phyloP scores from a whole-genome alignment of 768 basidiomycete species.

The Trichaptum fuscoviolaceum region DNA sequence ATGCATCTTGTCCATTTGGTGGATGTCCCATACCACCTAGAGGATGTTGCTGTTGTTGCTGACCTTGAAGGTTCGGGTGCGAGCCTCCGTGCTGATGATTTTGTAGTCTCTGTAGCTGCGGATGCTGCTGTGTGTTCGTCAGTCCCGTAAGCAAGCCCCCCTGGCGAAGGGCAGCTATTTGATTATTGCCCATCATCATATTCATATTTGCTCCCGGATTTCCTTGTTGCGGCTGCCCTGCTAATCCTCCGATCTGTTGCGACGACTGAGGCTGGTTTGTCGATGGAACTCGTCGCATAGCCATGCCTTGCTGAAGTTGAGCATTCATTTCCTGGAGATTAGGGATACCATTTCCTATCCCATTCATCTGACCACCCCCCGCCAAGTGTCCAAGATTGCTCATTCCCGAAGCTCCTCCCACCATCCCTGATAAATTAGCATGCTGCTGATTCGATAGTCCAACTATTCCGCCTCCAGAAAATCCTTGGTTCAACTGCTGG shows the following conservation, averaged over 20 bases:
- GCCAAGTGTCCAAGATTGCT: slow-evolving; percentile 28
- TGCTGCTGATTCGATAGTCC: slow-evolving; percentile 31
- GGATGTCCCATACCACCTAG: background rate
- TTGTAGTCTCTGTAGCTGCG: background rate
- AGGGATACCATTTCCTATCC: slow-evolving; percentile 27
- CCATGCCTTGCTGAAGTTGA: slow-evolving; percentile 22
- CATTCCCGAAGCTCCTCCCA: slow-evolving; percentile 20
- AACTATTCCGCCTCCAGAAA: slow-evolving; percentile 24
- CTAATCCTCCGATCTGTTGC: background rate
- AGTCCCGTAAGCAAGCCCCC: background rate
- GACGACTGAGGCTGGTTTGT: background rate
- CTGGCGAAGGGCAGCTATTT: background rate
- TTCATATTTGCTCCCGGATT: background rate
- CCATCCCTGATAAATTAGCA: background rate
- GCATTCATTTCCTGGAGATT: slow-evolving; percentile 25
- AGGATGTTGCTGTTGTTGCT: background rate
- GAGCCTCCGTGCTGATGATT: background rate
- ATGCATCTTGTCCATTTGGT: background rate
- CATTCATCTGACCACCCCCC: slow-evolving; percentile 23
- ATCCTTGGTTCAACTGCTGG: slow-evolving; percentile 29
- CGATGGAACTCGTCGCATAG: slow-evolving; percentile 25
- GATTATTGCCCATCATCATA: background rate
- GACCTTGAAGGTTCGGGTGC: background rate
- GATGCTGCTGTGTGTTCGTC: background rate
- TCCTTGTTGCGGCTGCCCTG: background rate